A percentile compares a stretch with the other conserved stretches of the same genome.
Conservation (phyloP, 768 basidiomycete species). For the Mycena olivaceomarginata region DNA sequence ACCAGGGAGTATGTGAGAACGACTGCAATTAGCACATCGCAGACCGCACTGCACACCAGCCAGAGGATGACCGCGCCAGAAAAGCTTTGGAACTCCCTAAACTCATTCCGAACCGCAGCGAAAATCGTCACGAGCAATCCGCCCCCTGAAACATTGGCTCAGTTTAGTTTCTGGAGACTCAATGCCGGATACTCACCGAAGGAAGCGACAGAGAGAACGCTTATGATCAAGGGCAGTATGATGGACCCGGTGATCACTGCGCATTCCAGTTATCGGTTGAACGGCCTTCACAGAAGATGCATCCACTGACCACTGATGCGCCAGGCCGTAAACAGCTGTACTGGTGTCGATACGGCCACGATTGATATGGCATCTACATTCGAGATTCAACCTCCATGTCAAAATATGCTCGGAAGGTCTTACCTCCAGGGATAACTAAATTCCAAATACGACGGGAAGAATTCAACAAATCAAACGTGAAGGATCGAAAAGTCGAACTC, state of each 20-base stretch:
- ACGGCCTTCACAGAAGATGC: too few species aligned
- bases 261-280: not conserved
- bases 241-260: slow-evolving; percentile 39
- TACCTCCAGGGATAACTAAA: slow-evolving; percentile 39
- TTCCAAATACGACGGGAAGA: not conserved
- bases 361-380: slow-evolving; percentile 27
- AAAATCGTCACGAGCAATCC: slow-evolving; percentile 35
- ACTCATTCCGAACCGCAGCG: slow-evolving; percentile 38
- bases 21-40: slow-evolving; percentile 50
- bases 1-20: slow-evolving; percentile 48
- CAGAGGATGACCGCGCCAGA: slow-evolving; percentile 44
- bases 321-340: slow-evolving; percentile 43
- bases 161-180: not conserved
- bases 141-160: slow-evolving; percentile 18
- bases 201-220: slow-evolving; percentile 31
- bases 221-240: slow-evolving; percentile 27
- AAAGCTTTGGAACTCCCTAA: slow-evolving; percentile 45
- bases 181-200: slow-evolving; percentile 22
- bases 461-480: not conserved
- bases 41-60: slow-evolving; percentile 45
- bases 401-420: not conserved
- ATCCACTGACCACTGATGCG: slow-evolving; percentile 31
- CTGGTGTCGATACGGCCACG: slow-evolving; percentile 36
- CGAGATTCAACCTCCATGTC: not conserved
- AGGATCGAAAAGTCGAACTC: not conserved